These are phyloP conservation scores for Chalciporus pseudorubinellus DNA, from an alignment of 768 basidiomycete species.

Conservation along the genomic window DNA sequence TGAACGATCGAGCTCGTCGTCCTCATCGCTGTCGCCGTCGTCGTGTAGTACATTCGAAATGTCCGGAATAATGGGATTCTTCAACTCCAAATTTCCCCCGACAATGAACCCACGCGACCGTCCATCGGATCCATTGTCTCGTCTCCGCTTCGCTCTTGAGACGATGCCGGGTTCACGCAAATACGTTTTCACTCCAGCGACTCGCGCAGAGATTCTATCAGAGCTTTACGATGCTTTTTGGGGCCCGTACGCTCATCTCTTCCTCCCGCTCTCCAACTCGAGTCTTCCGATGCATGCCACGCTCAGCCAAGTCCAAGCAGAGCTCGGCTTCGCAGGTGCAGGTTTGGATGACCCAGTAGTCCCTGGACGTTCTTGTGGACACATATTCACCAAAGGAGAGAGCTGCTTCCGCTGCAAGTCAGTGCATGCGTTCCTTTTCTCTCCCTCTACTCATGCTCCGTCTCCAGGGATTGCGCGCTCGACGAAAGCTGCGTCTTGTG, in stretches of 20 bases:
- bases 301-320: constrained; percentile 68
- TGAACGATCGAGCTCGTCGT: background rate
- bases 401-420: constrained; percentile 94
- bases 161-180: constrained; percentile 79
- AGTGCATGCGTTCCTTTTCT: constrained; percentile 32
- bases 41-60: constrained; percentile 18
- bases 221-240: constrained; percentile 83
- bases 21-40: background rate
- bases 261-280: constrained; percentile 63
- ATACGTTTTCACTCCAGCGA: constrained; percentile 70
- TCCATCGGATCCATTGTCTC: constrained; percentile 61
- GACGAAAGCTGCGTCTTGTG: constrained; percentile 92
- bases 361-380: constrained; percentile 76
- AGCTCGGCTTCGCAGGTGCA: constrained; percentile 53
- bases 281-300: constrained; percentile 62
- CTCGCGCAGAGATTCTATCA: constrained; percentile 76
- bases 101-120: constrained; percentile 57
- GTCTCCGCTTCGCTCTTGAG: constrained; percentile 73
- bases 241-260: constrained; percentile 70
- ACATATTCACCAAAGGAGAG: constrained; percentile 89
- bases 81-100: constrained; percentile 49
- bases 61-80: constrained; percentile 45
- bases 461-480: constrained; percentile 78
- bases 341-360: constrained; percentile 57
- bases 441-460: background rate